Percentiles rank a stretch among this genome's conserved stretches.
Evolutionary conservation across 1,284 basidiomycete genomes (phyloP).

Genomic region (Vanrija sp.): DNA sequence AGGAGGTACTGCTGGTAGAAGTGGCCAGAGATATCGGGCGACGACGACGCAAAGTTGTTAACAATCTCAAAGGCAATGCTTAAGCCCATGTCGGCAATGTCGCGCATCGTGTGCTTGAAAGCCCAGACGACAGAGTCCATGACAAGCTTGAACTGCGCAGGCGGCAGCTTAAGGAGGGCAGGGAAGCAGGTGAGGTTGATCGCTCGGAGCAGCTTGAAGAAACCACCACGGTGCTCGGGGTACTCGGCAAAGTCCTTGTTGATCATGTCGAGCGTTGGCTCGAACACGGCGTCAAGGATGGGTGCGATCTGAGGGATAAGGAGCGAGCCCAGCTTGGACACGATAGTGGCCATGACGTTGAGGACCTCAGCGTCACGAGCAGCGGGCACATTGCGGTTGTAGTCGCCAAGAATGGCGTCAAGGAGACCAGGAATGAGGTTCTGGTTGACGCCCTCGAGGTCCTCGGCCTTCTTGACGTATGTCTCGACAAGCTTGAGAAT

Average conservation of each 20-base stretch:
- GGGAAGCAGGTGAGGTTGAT: slow-evolving; percentile 97
- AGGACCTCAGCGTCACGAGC: slow-evolving; percentile 96
- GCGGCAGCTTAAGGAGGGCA: slow-evolving; percentile 79
- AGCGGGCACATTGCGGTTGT: slow-evolving; percentile 87
- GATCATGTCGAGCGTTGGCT: slow-evolving; percentile 97
- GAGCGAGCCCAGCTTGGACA: slow-evolving; percentile 72
- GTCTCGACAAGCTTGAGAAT: slow-evolving; percentile 96
- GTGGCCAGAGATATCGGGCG: slow-evolving; percentile 69
- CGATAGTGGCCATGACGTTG: slow-evolving; percentile 98
- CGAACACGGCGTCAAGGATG: slow-evolving; percentile 94
- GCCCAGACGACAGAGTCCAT: slow-evolving; percentile 99
- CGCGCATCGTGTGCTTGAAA: slow-evolving; percentile 99
- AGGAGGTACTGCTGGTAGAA: slow-evolving; percentile 93
- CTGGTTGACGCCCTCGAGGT: slow-evolving; percentile 83
- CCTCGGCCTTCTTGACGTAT: slow-evolving; percentile 94
- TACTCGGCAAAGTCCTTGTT: slow-evolving; percentile 98
- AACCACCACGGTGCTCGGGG: slow-evolving; percentile 95
- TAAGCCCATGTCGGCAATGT: slow-evolving; percentile 93
- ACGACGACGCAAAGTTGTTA: slow-evolving; percentile 88
- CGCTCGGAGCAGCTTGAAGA: slow-evolving; percentile 92
- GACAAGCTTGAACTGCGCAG: slow-evolving; percentile 93
- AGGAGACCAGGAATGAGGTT: slow-evolving; percentile 94
- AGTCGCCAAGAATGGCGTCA: slow-evolving; percentile 95
- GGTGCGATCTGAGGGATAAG: slow-evolving; percentile 94
- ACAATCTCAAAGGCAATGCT: slow-evolving; percentile 92